Base-by-base conservation (phyloP, 2,329 filamentous ascomycete species). In the Taxawa tesnikishii region DNA sequence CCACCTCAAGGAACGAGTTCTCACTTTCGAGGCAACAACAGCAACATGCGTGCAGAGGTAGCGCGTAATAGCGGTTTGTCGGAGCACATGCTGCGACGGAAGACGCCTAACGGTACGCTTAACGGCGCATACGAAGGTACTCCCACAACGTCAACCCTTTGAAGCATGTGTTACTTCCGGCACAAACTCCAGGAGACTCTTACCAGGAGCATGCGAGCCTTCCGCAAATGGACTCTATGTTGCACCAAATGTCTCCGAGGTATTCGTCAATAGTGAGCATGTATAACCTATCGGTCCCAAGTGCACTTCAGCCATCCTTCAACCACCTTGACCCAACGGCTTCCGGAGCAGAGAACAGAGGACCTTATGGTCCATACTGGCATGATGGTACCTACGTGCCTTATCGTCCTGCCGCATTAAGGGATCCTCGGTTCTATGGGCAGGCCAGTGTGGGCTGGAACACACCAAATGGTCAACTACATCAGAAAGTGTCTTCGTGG, bases 81-180 rank as follows among this genome's bases (percentile, higher is more conserved):
- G 33, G 84, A 94, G 54, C 77, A 93, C 54, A 81, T 83, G 45
- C 65, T 94, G 35, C 75, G 88, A 43, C 75, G 88, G 43, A 96
- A 96, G 57, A 96, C 88, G 6, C 90, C 88, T 4, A 88, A 79
- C 49, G 90, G 88, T n/a, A 94, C 85, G 23, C 70, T 96, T 39
- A 79, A 88, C 42, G 84, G 83, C 33, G 85, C 84, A 8, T 94
- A 94, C 49, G 87, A 96, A 65, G 84, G 82, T 18, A 83, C 4
- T 43, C 41, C 8, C 47, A 49, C 23, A 42, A 45, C 13, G 18
- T 38, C 12, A 43, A 45, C 17, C 41, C 49, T 18, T 75, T 78
- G 2, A 94, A 94, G 58, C 85, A 94, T 51, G 74, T 94, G 51
- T 66, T 90, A 13, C 63, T 93, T 16, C 76, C 83, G 15, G 27